These are phyloP conservation scores for Phytophthora vignae DNA, from an alignment of 352 stramenopile species.

Conservation along the genomic window DNA sequence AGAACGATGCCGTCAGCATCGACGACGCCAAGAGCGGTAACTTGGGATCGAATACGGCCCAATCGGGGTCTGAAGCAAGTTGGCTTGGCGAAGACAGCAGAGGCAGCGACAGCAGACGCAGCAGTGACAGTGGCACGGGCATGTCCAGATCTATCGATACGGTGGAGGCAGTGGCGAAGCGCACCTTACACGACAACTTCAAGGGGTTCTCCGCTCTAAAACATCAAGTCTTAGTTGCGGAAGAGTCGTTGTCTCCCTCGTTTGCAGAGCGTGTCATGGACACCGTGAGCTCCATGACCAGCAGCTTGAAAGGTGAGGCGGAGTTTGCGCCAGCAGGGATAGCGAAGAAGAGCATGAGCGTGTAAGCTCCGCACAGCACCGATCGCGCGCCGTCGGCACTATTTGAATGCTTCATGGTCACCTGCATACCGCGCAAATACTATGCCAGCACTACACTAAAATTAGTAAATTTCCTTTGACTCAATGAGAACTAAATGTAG, in stretches of 20 bases:
- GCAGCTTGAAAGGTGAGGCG: constrained; percentile 21
- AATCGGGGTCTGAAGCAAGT: constrained; percentile 18
- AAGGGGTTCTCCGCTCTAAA: constrained; percentile 29
- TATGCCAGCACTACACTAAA: too few species aligned
- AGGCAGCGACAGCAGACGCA: neutral
- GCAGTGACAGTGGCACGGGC: neutral
- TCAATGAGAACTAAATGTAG: too few species aligned
- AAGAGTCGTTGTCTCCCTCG: constrained; percentile 22
- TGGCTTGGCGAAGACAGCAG: constrained; percentile 18
- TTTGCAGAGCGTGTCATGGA: constrained; percentile 21
- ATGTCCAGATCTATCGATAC: constrained; percentile 12
- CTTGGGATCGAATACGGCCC: constrained; percentile 2
- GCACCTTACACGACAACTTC: constrained; percentile 25
- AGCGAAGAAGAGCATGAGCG: constrained; percentile 18
- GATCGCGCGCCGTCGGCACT: too few species aligned
- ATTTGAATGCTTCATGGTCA: too few species aligned
- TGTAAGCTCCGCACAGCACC: constrained; percentile 1
- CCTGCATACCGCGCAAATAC: too few species aligned
- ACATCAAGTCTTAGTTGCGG: constrained; percentile 23
- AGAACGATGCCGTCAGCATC: neutral
- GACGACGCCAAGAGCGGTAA: neutral
- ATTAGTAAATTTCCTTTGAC: too few species aligned
- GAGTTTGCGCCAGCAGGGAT: constrained; percentile 1
- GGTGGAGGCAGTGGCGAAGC: constrained; percentile 27
- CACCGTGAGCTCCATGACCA: constrained; percentile 15